phyloP scores from a whole-genome alignment of 805 yeast genomes.

The Lipomyces sp. region DNA sequence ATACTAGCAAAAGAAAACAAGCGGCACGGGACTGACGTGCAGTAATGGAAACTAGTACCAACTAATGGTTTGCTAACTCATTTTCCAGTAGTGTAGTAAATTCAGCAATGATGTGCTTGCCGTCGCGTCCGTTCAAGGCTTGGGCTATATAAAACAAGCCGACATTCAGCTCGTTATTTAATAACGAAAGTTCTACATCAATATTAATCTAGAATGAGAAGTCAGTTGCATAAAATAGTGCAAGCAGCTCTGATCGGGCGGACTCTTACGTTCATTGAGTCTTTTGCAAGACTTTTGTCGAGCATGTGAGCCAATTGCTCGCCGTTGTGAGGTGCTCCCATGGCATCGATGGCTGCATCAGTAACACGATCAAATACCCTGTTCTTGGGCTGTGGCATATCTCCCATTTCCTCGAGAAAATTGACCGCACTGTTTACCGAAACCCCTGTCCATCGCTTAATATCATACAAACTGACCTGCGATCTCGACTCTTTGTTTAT shows the following conservation, averaged over 20 bases:
- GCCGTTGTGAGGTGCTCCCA: neutral
- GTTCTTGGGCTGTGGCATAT: neutral
- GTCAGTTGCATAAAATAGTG: neutral
- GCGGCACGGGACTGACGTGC: too few relatives aligned
- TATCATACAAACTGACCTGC: conserved; percentile 29
- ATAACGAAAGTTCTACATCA: conserved; percentile 36
- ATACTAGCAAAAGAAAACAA: too few relatives aligned
- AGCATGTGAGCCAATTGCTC: neutral
- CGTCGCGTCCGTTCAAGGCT: conserved; percentile 9
- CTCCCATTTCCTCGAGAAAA: conserved; percentile 26
- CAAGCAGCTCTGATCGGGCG: neutral
- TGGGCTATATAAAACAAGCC: conserved; percentile 34
- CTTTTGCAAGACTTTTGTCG: neutral
- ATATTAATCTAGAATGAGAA: conserved; percentile 15
- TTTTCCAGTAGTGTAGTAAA: conserved; percentile 8
- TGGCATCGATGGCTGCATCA: neutral
- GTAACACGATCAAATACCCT: neutral
- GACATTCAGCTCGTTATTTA: conserved; percentile 23
- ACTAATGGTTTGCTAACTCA: neutral
- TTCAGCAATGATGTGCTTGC: neutral
- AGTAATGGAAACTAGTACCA: neutral
- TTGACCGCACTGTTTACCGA: conserved; percentile 33
- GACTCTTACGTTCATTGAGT: conserved; percentile 8
- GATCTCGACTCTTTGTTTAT: conserved; percentile 19
- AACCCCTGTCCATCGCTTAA: conserved; percentile 31